A percentile compares a stretch with the other conserved stretches of the same genome.
phyloP scores from a whole-genome alignment of 2,329 filamentous ascomycete genomes.

The Calonectria pteridis region DNA sequence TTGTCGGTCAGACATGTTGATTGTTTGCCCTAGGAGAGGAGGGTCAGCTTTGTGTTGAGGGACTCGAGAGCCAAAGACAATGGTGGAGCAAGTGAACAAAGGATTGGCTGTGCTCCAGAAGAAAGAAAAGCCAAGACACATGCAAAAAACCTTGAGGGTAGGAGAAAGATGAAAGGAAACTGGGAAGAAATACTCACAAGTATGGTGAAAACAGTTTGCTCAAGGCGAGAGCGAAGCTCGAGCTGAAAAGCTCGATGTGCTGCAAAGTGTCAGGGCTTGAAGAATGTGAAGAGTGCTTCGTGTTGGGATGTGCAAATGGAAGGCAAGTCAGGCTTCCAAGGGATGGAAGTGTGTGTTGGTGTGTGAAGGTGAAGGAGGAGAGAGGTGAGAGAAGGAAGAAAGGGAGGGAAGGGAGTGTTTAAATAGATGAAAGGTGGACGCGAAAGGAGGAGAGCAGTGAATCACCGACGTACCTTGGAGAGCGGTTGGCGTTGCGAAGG shows the following conservation, averaged over 20 bases:
- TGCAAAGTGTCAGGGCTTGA: neutral
- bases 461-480: slow-evolving; percentile 28
- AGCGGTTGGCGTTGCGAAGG: neutral
- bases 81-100: slow-evolving; percentile 19
- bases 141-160: neutral
- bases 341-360: neutral
- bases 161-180: neutral
- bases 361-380: slow-evolving; percentile 2
- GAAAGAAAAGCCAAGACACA: neutral
- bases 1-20: slow-evolving; percentile 50
- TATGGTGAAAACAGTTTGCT: neutral
- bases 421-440: slow-evolving; percentile 10
- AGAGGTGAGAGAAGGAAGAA: slow-evolving; percentile 21
- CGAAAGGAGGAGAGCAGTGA: slow-evolving; percentile 18
- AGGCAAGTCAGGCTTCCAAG: neutral
- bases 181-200: neutral
- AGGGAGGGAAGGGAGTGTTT: slow-evolving; percentile 3
- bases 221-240: neutral
- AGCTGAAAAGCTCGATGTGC: neutral
- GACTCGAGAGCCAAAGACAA: neutral
- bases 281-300: neutral
- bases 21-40: neutral
- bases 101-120: neutral
- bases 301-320: neutral
- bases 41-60: neutral